These are phyloP conservation scores for Aureobasidium sp. DNA, from an alignment of 2,329 filamentous ascomycete species.

Conservation along the genomic window DNA sequence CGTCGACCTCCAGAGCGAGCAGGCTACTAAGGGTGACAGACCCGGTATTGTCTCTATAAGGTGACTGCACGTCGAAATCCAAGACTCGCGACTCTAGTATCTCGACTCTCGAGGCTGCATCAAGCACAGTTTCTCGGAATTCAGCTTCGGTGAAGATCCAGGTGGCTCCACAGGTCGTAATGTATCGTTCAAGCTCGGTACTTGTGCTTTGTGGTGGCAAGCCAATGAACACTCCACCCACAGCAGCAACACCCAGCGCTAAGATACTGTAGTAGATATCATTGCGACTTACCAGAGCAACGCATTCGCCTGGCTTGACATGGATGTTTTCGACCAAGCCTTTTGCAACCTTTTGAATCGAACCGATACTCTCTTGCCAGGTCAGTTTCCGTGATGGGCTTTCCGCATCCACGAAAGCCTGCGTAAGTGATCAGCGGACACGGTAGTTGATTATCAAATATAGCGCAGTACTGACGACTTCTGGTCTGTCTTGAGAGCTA, in stretches of 20 bases:
- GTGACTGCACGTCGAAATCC: background rate
- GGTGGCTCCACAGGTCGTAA: background rate
- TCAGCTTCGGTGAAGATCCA: background rate
- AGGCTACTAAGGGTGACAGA: no score
- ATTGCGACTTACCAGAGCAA: background rate
- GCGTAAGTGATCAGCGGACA: background rate
- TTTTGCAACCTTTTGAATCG: background rate
- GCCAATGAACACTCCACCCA: background rate
- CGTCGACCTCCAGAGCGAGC: no score
- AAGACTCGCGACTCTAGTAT: background rate
- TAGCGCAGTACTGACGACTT: background rate
- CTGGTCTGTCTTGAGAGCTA: background rate
- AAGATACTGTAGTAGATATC: background rate
- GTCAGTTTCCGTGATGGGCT: background rate
- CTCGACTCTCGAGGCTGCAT: background rate
- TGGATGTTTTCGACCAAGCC: background rate
- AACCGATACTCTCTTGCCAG: background rate
- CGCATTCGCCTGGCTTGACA: background rate
- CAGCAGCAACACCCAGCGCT: background rate
- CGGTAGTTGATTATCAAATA: background rate
- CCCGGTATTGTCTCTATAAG: no score
- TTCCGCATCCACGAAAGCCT: background rate
- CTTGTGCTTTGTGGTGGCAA: background rate
- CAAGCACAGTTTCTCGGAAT: background rate
- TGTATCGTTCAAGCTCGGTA: background rate